Evolutionary conservation across 208 protist species (phyloP), one percentile per base, ranked within the genome.

Genomic region (Trypanosomatidae sp.): DNA sequence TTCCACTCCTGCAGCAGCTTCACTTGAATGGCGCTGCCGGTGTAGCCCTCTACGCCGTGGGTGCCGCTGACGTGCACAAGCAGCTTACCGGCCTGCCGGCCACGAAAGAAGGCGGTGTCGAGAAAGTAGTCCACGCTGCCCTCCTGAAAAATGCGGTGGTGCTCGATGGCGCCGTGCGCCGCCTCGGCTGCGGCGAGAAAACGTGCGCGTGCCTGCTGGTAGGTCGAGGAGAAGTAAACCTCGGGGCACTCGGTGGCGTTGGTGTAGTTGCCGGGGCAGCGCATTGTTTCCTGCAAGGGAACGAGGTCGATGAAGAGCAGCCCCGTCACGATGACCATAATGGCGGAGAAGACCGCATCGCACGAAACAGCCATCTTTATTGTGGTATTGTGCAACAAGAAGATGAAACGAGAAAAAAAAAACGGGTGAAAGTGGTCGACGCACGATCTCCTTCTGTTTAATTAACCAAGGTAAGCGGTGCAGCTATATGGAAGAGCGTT

Each of bases 41-140:
- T 92, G 75, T 87, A 97, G n/a, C 92, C 92, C 69, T 94, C 89
- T 7, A 97, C 86, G 46, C 91, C 92, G 74, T 92, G 84, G 0
- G 81, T 90, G 47, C 92, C 92, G 64, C 85, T 89, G 49, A 76
- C 72, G 77, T 97, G 92, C 53, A 97, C 84, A 46, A 97, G 82
- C 15, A 97, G 78, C 69, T 87, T 83, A 15, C 81, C 80, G 3
- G 71, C 33, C 0, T 70, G 43, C 44, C 80, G 82, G 9, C 92
- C 89, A 22, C 44, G 67, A 19, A 95, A 69, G 73, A 94, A 94
- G 30, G 88, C 89, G 39, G 86, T 91, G 73, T 95, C 90, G 43
- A 93, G 83, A 46, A 79, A 92, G 80, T 95, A 97, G 1, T 87
- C 73, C 43, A 85, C 74, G 56, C 77, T 85, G 66, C 82, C 86